A percentile compares a stretch with the other conserved stretches of the same genome.
phyloP scores from a whole-genome alignment of 2,329 filamentous ascomycete genomes.

The Aspergillus caelatus region DNA sequence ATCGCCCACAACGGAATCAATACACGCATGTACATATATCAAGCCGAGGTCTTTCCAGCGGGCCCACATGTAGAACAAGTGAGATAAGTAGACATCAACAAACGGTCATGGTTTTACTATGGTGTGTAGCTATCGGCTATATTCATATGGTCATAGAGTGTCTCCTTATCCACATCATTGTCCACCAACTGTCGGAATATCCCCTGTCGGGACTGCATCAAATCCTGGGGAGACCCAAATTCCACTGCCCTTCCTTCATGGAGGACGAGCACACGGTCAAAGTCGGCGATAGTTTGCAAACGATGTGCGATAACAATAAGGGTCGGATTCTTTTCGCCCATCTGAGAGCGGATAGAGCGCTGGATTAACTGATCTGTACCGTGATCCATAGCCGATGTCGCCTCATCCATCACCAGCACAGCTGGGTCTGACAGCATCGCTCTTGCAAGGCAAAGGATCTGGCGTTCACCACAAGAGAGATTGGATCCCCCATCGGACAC shows the following conservation, averaged over 20 bases:
- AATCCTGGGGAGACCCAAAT: neutral
- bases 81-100: neutral
- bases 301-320: constrained; percentile 9
- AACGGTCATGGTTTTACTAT: neutral
- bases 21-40: neutral
- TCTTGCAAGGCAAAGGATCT: constrained; percentile 8
- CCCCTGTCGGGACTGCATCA: neutral
- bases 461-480: constrained; percentile 6
- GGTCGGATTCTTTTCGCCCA: neutral
- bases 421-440: constrained; percentile 1
- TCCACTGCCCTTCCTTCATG: constrained; percentile 7
- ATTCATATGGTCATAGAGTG: neutral
- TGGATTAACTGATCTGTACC: constrained; percentile 8
- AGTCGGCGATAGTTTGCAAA: constrained; percentile 5
- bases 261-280: constrained; percentile 2
- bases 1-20: neutral
- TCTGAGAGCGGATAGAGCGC: neutral
- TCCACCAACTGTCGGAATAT: neutral
- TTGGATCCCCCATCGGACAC: constrained; percentile 4
- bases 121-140: neutral
- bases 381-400: constrained; percentile 9
- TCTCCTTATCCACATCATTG: neutral
- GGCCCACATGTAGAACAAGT: neutral
- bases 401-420: constrained; percentile 6
- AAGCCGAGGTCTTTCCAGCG: neutral